These are phyloP conservation scores for Pezizomycotina sp. DNA, from an alignment of 2,329 filamentous ascomycete genomes.

Conservation along the genomic window DNA sequence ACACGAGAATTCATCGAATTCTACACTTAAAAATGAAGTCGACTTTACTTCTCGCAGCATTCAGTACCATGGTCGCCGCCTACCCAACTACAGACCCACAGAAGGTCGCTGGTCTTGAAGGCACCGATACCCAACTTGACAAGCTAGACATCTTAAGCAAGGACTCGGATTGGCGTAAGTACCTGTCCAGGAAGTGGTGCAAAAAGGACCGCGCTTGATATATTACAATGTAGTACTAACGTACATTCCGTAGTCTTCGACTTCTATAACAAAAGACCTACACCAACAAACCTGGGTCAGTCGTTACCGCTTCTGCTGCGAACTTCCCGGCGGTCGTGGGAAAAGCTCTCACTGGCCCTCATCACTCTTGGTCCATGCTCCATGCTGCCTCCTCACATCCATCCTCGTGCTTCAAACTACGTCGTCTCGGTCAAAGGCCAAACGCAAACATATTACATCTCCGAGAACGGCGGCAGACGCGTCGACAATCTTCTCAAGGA, in stretches of 20 bases:
- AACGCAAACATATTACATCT: conserved; percentile 37
- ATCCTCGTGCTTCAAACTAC: conserved; percentile 36
- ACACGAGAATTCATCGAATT: no score
- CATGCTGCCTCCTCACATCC: conserved; percentile 37
- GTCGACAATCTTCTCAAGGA: conserved; percentile 32
- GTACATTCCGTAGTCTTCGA: conserved; percentile 30
- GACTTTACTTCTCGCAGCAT: no score
- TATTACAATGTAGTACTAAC: not conserved
- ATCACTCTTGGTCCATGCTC: conserved; percentile 37
- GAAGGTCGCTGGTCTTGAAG: conserved; percentile 30
- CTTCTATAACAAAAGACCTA: conserved; percentile 33
- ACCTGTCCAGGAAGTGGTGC: not conserved
- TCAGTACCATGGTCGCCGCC: not conserved
- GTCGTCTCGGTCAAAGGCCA: conserved; percentile 36
- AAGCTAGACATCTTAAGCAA: conserved; percentile 30
- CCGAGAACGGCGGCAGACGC: conserved; percentile 36
- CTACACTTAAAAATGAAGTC: no score
- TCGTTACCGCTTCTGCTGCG: conserved; percentile 38
- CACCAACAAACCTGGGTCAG: conserved; percentile 33
- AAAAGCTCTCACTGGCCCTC: conserved; percentile 32
- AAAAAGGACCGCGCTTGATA: not conserved
- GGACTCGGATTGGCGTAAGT: conserved; percentile 31
- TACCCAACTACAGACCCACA: conserved; percentile 26
- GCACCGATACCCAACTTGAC: conserved; percentile 34
- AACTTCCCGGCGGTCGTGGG: conserved; percentile 36